phyloP scores from a whole-genome alignment of 2,329 filamentous ascomycete species.

The Hypoxylon sp. region DNA sequence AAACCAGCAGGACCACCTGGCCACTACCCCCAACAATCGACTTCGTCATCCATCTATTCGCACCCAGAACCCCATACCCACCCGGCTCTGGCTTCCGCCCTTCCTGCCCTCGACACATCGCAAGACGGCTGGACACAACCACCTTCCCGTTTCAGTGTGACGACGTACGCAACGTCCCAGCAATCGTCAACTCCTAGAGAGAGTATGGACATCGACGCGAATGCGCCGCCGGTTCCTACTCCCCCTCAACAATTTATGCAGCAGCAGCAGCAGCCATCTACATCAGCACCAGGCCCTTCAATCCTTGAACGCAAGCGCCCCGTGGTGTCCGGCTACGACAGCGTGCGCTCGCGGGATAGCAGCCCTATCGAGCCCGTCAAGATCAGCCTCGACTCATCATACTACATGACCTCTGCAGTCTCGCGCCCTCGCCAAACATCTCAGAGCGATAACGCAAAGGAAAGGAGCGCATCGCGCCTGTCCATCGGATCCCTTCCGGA shows the following conservation, averaged over 20 bases:
- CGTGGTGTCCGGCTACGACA: slow-evolving; percentile 51
- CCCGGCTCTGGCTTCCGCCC: slow-evolving; percentile 39
- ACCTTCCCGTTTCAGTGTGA: slow-evolving; percentile 74
- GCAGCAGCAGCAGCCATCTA: slow-evolving; percentile 18
- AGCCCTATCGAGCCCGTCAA: slow-evolving; percentile 49
- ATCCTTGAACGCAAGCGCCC: slow-evolving; percentile 61
- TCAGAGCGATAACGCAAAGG: not conserved
- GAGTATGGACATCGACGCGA: slow-evolving; percentile 57
- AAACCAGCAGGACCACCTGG: slow-evolving; percentile 58
- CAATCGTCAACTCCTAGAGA: slow-evolving; percentile 59
- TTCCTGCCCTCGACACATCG: slow-evolving; percentile 29
- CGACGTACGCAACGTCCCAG: slow-evolving; percentile 71
- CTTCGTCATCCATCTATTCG: slow-evolving; percentile 58
- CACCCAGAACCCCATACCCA: slow-evolving; percentile 51
- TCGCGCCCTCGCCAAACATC: slow-evolving; percentile 1
- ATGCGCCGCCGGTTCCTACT: slow-evolving; percentile 57
- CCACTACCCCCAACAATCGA: slow-evolving; percentile 54
- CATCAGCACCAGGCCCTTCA: slow-evolving; percentile 46
- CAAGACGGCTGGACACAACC: slow-evolving; percentile 65
- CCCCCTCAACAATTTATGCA: slow-evolving; percentile 55
- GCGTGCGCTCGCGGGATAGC: slow-evolving; percentile 28
- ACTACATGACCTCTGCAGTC: slow-evolving; percentile 42
- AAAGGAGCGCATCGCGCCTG: slow-evolving; percentile 12
- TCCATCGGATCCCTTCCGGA: slow-evolving; percentile 49
- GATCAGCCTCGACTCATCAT: slow-evolving; percentile 53